Percentiles rank a stretch among this genome's conserved stretches.
These are phyloP conservation scores for Teunomyces aglyptinius DNA, from an alignment of 805 yeast genomes.

Conservation along the genomic window DNA sequence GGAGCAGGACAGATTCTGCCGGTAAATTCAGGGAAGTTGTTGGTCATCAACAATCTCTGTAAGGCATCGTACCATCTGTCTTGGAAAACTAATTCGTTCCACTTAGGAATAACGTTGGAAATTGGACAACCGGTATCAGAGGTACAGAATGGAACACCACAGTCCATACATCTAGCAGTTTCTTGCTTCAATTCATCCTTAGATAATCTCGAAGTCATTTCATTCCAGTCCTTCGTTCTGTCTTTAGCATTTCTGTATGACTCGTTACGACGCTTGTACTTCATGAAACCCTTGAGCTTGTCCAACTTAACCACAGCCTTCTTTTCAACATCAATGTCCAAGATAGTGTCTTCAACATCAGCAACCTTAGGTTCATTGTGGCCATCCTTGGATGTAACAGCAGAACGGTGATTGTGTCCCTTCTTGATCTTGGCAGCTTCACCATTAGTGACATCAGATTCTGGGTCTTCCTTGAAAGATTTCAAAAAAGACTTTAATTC, in stretches of 20 bases:
- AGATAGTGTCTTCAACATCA: conserved; percentile 87
- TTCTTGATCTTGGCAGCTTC: conserved; percentile 64
- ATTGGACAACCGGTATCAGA: conserved; percentile 98
- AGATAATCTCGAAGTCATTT: conserved; percentile 74
- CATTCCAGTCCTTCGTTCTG: conserved; percentile 90
- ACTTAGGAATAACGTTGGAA: conserved; percentile 94
- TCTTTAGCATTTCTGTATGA: conserved; percentile 74
- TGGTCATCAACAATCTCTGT: conserved; percentile 89
- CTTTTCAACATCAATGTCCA: conserved; percentile 63
- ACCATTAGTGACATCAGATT: conserved; percentile 84
- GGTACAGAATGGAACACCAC: conserved; percentile 99
- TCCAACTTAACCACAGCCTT: conserved; percentile 65
- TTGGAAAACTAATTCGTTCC: conserved; percentile 94
- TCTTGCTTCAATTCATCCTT: conserved; percentile 86
- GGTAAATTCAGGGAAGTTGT: conserved; percentile 98
- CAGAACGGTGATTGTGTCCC: conserved; percentile 42
- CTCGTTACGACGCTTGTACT: conserved; percentile 86
- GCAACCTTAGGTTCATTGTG: conserved; percentile 74
- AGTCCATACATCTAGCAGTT: conserved; percentile 98
- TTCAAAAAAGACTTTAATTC: conserved; percentile 66
- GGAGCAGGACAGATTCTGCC: conserved; percentile 99
- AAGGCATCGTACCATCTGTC: conserved; percentile 94
- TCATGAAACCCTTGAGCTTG: conserved; percentile 87
- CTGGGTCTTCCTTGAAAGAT: conserved; percentile 77
- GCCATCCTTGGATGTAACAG: conserved; percentile 24